Evolutionary conservation across 768 basidiomycete species (phyloP), one percentile per base, ranked within the genome.

Genomic region (Gloeopeniophorella convolvens): DNA sequence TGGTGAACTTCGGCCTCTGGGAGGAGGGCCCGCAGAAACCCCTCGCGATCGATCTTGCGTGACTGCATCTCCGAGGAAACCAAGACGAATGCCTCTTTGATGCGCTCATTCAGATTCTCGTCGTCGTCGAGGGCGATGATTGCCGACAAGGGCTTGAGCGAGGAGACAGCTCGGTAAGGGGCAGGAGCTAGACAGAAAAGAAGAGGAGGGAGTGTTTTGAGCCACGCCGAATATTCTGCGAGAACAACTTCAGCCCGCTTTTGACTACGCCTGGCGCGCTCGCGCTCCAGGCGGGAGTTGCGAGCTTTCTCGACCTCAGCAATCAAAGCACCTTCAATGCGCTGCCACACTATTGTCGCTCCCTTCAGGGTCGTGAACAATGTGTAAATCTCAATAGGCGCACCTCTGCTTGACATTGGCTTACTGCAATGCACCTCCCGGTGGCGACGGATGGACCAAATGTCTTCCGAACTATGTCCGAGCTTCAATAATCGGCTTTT

Each of bases 331-430:
- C 42, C 35, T 39, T 37, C 50, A 20, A 51, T 15, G 16, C 50
- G 50, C 11, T 51, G 42, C 50, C 50, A 51, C 7, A 45, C 50
- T 51, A 45, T n/a, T n/a, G n/a, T n/a, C n/a, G 36, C 39, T 32
- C n/a, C 5, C 12, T 27, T n/a, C 45, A 13, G 45, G n/a, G n/a
- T n/a, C n/a, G n/a, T n/a, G 31, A 23, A 48, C 18, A 13, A 3
- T 2, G 3, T 11, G 20, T 1, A 8, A 13, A 11, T 12, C 5
- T 5, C 24, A 7, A 7, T 12, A 12, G n/a, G 35, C 20, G 30
- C 34, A 56, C 55, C 45, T 40, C 55, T 39, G 35, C 46, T 35
- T 11, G 55, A 37, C 36, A 56, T 42, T 11, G 55, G 50, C 36
- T 56, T 56, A 26, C 44, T 46, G 11, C 11, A 27, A 27, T 16